Percentiles rank a stretch among this genome's conserved stretches.
Conservation (phyloP, 2,329 filamentous ascomycete species). For the Diaporthe helianthi region DNA sequence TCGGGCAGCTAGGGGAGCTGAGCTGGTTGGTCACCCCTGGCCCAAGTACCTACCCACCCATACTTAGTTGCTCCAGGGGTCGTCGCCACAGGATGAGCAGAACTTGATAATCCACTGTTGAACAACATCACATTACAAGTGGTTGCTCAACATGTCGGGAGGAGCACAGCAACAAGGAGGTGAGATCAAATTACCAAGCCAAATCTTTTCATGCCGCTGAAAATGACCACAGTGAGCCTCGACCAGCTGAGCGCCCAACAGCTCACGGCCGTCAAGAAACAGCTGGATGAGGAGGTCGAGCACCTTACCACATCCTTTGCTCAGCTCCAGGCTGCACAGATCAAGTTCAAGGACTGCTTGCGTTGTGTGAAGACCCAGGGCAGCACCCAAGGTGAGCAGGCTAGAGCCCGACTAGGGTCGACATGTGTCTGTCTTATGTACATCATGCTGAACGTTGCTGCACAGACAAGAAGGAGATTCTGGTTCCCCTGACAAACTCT, state of each 20-base stretch:
- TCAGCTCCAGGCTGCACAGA: conserved; percentile 87
- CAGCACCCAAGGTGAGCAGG: conserved; percentile 35
- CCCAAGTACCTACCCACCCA: not conserved
- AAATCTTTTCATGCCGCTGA: not conserved
- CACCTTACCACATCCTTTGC: conserved; percentile 90
- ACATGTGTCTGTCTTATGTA: not conserved
- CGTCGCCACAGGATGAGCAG: conserved; percentile 5
- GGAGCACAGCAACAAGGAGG: conserved; percentile 35
- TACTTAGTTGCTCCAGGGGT: conserved; percentile 4
- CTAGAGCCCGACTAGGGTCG: conserved; percentile 40
- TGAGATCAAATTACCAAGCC: not conserved
- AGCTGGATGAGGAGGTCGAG: conserved; percentile 94
- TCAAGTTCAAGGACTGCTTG: conserved; percentile 91
- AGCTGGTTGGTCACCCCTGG: not conserved
- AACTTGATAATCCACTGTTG: conserved; percentile 11
- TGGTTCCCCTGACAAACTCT: conserved; percentile 94
- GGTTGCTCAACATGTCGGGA: conserved; percentile 34
- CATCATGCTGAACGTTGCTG: not conserved
- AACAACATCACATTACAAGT: conserved; percentile 8
- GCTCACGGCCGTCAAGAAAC: conserved; percentile 90
- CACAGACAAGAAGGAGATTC: conserved; percentile 62
- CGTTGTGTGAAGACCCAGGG: conserved; percentile 67
- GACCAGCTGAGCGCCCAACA: conserved; percentile 82
- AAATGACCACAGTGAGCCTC: conserved; percentile 60
- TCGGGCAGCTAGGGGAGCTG: conserved; percentile 1